A percentile compares a stretch with the other conserved stretches of the same genome.
phyloP scores from a whole-genome alignment of 2,329 filamentous ascomycete genomes.

The Colletotrichum sublineola region DNA sequence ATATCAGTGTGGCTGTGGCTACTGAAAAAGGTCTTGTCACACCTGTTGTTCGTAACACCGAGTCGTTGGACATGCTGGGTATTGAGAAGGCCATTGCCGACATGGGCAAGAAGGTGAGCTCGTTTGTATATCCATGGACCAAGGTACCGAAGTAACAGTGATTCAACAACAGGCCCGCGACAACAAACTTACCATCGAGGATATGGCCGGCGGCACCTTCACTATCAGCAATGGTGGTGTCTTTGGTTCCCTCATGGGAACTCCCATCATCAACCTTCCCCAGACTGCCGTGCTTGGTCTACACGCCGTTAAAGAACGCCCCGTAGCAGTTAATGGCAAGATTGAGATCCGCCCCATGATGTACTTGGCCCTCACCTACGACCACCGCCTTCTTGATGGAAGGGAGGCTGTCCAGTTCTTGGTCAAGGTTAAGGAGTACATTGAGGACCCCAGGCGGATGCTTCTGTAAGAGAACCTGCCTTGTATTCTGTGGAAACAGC shows the following conservation, averaged over 20 bases:
- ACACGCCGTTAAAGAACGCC: slow-evolving; percentile 95
- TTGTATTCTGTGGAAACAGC: not conserved
- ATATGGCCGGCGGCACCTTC: slow-evolving; percentile 98
- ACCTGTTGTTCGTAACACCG: slow-evolving; percentile 93
- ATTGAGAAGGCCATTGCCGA: slow-evolving; percentile 95
- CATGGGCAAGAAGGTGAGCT: slow-evolving; percentile 88
- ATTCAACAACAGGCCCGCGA: slow-evolving; percentile 78
- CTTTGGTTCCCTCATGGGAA: slow-evolving; percentile 97
- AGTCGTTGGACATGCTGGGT: slow-evolving; percentile 86
- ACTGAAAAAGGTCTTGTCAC: slow-evolving; percentile 98
- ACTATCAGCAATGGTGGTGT: slow-evolving; percentile 98
- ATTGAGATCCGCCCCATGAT: slow-evolving; percentile 99
- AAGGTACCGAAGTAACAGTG: slow-evolving; percentile 26
- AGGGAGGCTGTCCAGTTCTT: slow-evolving; percentile 96
- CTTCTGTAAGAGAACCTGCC: slow-evolving; percentile 67
- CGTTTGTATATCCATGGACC: not conserved
- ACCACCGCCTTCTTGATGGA: slow-evolving; percentile 95
- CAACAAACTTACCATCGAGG: slow-evolving; percentile 96
- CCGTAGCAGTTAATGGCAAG: slow-evolving; percentile 92
- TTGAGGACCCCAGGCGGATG: slow-evolving; percentile 96
- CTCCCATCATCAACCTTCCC: slow-evolving; percentile 97
- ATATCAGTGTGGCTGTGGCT: slow-evolving; percentile 96
- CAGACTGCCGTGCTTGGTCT: slow-evolving; percentile 93
- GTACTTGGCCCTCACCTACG: slow-evolving; percentile 97
- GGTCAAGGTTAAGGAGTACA: slow-evolving; percentile 97